Evolutionary conservation across 495 filamentous ascomycete species (phyloP), one percentile per base, ranked within the genome.

Genomic region (Neurospora tetraspora): DNA sequence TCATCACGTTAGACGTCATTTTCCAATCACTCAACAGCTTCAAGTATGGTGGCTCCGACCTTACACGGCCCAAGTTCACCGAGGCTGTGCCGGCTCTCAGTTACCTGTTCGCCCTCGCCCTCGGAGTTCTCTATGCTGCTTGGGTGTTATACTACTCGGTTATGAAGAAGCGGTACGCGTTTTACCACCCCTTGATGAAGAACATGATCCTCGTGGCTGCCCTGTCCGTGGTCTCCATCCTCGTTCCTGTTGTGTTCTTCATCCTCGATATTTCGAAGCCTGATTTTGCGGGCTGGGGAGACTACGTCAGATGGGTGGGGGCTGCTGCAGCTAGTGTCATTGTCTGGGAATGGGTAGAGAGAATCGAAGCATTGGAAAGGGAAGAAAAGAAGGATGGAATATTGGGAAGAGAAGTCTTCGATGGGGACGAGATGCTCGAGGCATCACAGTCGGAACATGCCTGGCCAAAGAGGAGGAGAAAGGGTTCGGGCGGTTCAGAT

Each of bases 301-400:
- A 96, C 74, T 99, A 98, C 77, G 93, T 98, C 70, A 85, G 96
- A 76, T 99, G 96, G 96, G 96, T 98, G 59, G 96, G 96, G 39
- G 96, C 96, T 1, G 94, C 94, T 0, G 94, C 94, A 3, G 96
- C 96, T 9, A 97, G 94, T 82, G 96, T 98, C 23, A 92, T 98
- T 18, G 96, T 99, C 1, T 99, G 96, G 96, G 96, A 99, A 81
- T 99, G 96, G 96, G 96, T 99, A 20, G 96, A 99, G 80, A 88
- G 96, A n/a, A 99, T 99, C 70, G 96, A 99, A 80, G 94, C 94
- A 0, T 82, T 99, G 69, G 96, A 99, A 81, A 88, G 96, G 70
- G 95, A 99, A 77, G 96, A 99, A 76, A 93, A 93, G 77, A 97
- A 97, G 80, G 96, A 97, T 73, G 96, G 96, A 10, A 95, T 99